Evolutionary conservation across 2,329 filamentous ascomycete genomes (phyloP), one percentile per base, ranked within the genome.

Genomic region (Aspergillus sergii): DNA sequence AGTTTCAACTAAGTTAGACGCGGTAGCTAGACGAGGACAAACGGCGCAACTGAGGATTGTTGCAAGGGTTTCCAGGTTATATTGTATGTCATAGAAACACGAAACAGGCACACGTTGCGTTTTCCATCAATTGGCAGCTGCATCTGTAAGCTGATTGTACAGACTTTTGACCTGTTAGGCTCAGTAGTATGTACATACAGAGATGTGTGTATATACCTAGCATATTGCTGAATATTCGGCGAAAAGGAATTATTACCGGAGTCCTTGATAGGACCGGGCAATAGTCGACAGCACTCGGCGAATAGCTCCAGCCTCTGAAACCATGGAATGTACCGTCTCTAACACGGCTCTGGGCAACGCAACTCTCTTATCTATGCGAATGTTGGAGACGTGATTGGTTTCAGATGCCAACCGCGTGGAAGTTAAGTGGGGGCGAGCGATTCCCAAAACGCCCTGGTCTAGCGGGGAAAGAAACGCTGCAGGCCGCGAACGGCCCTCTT

Each of bases 401-500:
- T 39, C 51, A 55, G 19, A 12, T 54, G 32, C 19, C 32, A 51
- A 55, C n/a, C 32, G 19, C 51, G 51, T 55, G 51, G 32, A 55
- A 39, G 21, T 39, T 30, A 21, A 26, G 51, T 55, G 51, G 51
- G 21, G 51, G n/a, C 32, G 32, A 36, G 39, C 30, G 21, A 39
- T 36, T 39, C 32, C 51, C 14, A 36, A 55, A 55, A 39, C 11
- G n/a, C 12, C 3, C 12, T 55, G 30, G 51, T 55, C 51, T 26
- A 26, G 51, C 51, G 51, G 51, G 51, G 51, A 39, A 39, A 19
- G 26, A 28, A 48, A 53, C 26, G 50, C 26, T 53, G 28, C 50
- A 39, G 34, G 32, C 30, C 51, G 51, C 51, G 51, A 55, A 55
- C 51, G 51, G 51, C 8, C 51, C 51, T 39, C 51, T 36, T 32